phyloP scores from a whole-genome alignment of 495 filamentous ascomycete genomes.

The Cladorrhinum samala region DNA sequence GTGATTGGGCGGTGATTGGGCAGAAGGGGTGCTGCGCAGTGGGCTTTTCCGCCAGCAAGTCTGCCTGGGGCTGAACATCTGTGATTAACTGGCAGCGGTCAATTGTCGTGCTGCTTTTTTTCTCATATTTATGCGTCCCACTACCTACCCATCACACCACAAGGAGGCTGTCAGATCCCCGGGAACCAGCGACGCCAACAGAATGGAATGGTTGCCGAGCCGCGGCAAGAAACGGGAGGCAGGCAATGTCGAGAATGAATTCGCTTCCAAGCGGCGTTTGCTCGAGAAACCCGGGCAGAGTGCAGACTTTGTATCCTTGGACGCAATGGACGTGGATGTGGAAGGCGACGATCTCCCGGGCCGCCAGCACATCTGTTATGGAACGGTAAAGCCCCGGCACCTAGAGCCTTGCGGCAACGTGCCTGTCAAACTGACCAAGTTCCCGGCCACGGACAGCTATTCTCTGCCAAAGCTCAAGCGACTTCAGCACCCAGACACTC shows the following conservation, averaged over 20 bases:
- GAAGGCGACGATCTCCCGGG: no score
- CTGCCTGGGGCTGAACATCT: no score
- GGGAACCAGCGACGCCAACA: no score
- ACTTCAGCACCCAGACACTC: not conserved
- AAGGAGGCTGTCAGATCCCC: no score
- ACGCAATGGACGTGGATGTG: not conserved
- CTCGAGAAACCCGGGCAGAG: no score
- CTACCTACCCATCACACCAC: no score
- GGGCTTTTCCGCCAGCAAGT: not conserved
- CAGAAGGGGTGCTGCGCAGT: not conserved
- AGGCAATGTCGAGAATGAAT: not conserved
- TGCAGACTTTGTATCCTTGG: no score
- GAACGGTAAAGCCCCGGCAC: not conserved
- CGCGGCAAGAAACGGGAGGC: not conserved
- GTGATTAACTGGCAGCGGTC: no score
- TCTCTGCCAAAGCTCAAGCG: not conserved
- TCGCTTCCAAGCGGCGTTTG: not conserved
- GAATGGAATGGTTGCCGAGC: not conserved
- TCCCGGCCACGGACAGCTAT: not conserved
- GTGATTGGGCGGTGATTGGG: not conserved
- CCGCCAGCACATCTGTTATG: not conserved
- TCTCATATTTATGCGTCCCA: no score
- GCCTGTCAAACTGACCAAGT: not conserved
- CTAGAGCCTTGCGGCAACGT: no score
- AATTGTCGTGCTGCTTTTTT: no score